These are phyloP conservation scores for Nicotiana knightiana DNA, from an alignment of 257 asterid species.

Conservation along the genomic window DNA sequence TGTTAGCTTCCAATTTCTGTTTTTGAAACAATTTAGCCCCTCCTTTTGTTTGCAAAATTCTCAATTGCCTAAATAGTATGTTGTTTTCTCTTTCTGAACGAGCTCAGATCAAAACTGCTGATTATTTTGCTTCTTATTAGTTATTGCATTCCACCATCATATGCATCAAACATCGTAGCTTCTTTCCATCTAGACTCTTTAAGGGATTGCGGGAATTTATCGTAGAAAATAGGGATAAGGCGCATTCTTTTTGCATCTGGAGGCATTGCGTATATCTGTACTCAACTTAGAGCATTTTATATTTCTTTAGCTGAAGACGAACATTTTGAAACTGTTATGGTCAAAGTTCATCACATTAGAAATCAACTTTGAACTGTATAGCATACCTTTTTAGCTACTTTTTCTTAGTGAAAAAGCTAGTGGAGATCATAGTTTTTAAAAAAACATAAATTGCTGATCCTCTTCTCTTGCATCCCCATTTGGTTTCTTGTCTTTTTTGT, in stretches of 20 bases:
- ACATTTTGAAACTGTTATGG: not conserved
- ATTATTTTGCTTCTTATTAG: not conserved
- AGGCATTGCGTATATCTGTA: not conserved
- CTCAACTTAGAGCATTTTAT: not conserved
- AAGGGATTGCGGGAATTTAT: not conserved
- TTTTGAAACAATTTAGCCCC: not conserved
- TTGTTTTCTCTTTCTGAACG: not conserved
- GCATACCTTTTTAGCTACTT: not conserved
- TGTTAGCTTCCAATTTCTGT: not conserved
- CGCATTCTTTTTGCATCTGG: not conserved
- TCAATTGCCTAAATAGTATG: not conserved
- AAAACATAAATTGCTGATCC: constrained; percentile 9
- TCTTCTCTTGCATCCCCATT: constrained; percentile 9
- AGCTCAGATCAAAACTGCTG: not conserved
- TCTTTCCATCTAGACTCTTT: not conserved
- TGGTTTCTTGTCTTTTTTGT: not conserved
- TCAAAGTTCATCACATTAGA: not conserved
- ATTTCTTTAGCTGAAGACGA: not conserved
- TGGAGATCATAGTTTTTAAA: not conserved
- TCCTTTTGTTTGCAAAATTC: not conserved
- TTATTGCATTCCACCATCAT: not conserved
- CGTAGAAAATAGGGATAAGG: constrained; percentile 1
- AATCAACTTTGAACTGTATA: not conserved
- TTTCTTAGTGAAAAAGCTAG: not conserved
- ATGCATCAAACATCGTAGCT: not conserved